A percentile compares a stretch with the other conserved stretches of the same genome.
phyloP scores from a whole-genome alignment of 768 basidiomycete species.

The Termitomyces sp. region DNA sequence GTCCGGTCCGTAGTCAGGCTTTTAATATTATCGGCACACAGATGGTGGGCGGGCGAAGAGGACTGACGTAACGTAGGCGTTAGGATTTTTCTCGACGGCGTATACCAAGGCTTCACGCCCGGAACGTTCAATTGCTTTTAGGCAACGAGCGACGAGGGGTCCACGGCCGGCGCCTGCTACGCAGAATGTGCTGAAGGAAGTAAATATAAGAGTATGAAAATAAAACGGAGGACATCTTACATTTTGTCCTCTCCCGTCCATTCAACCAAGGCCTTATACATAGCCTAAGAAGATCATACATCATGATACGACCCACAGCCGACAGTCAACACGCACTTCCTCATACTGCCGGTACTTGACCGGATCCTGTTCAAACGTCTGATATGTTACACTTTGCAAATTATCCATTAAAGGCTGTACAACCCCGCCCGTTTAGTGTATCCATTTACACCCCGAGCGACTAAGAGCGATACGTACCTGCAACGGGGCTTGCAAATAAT shows the following conservation, averaged over 20 bases:
- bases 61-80: slow-evolving; percentile 85
- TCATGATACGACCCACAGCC: background rate
- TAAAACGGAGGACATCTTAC: slow-evolving; percentile 39
- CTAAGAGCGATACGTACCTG: slow-evolving; percentile 48
- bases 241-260: slow-evolving; percentile 55
- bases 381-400: slow-evolving; percentile 91
- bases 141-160: slow-evolving; percentile 82
- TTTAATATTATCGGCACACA: slow-evolving; percentile 10
- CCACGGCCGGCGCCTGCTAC: slow-evolving; percentile 96
- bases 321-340: slow-evolving; percentile 48
- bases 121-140: slow-evolving; percentile 71
- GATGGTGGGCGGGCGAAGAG: slow-evolving; percentile 1
- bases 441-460: background rate
- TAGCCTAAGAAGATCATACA: slow-evolving; percentile 49
- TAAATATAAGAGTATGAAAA: slow-evolving; percentile 7
- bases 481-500: slow-evolving; percentile 91
- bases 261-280: slow-evolving; percentile 76
- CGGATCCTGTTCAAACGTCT: slow-evolving; percentile 97
- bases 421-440: slow-evolving; percentile 3
- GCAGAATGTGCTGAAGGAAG: slow-evolving; percentile 64
- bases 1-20: background rate
- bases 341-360: slow-evolving; percentile 96
- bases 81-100: slow-evolving; percentile 96
- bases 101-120: slow-evolving; percentile 63
- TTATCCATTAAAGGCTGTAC: slow-evolving; percentile 94